Evolutionary conservation across 2,329 filamentous ascomycete species (phyloP), one percentile per base, ranked within the genome.

Genomic region (Alternaria arbusti): DNA sequence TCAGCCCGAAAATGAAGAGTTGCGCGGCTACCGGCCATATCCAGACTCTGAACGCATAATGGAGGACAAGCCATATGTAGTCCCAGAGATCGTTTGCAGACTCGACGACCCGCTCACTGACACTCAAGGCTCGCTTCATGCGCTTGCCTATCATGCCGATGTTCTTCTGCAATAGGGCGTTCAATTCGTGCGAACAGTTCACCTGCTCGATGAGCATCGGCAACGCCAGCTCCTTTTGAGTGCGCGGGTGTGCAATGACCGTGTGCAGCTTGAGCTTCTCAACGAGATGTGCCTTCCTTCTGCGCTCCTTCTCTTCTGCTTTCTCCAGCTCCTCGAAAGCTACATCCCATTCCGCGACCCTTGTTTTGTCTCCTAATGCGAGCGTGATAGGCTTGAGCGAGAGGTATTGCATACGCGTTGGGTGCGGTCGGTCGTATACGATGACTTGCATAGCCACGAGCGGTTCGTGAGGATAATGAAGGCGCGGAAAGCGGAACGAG

Each of bases 171-270:
- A 99, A 84, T 43, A 97, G 84, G 70, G 89, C 86, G 66, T 96
- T 91, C 61, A 99, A 86, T 79, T 99, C 96, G 83, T 90, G 94
- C 0, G 94, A 93, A 86, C 96, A 99, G 75, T 99, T 99, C 78
- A 98, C 91, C 81, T 98, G 95, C 72, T 94, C 93, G 69, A 97
- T 87, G 62, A 98, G 94, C 60, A 88, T 89, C 5, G 90, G 87
- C 28, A 99, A 84, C 1, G 92, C 91, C 65, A 89, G 87, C 78
- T 99, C 96, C 73, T 97, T 95, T 63, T 90, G 87, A 1, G 95
- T 96, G 3, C 90, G 88, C 3, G 88, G 83, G 74, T 92, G 92
- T 69, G 89, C 89, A 57, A 92, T 84, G 5, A 99, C 93, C 2
- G 91, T 95, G 79, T 99, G 96, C 67, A 93, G 86, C 74, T 91